phyloP scores from a whole-genome alignment of 257 asterid genomes.

The Verbena officinalis region DNA sequence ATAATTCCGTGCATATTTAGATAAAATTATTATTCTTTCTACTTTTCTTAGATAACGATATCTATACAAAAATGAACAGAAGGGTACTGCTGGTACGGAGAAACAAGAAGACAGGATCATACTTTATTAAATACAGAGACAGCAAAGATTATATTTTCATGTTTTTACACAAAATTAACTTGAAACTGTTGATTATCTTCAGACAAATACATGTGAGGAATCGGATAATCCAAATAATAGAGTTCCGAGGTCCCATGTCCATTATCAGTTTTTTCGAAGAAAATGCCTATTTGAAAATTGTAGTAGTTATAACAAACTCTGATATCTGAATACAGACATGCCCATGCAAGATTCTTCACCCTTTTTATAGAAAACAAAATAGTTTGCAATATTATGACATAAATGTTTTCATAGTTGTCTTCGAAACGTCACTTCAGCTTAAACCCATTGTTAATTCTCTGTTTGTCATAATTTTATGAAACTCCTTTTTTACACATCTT shows the following conservation, averaged over 20 bases:
- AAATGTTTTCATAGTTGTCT: conserved; percentile 58
- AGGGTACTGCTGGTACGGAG: conserved; percentile 47
- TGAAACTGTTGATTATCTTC: conserved; percentile 31
- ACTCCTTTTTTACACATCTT: conserved; percentile 2
- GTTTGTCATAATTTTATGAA: conserved; percentile 15
- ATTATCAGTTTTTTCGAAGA: conserved; percentile 13
- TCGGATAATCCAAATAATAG: conserved; percentile 36
- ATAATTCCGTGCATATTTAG: too few species aligned
- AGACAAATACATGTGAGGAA: conserved; percentile 55
- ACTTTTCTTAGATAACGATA: too few species aligned
- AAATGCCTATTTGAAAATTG: neutral
- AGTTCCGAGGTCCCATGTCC: conserved; percentile 38
- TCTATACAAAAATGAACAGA: neutral
- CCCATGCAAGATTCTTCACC: conserved; percentile 39
- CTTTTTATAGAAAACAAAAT: conserved; percentile 26
- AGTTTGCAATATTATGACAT: conserved; percentile 26
- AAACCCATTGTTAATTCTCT: conserved; percentile 30
- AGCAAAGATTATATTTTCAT: conserved; percentile 20
- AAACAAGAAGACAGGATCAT: conserved; percentile 30
- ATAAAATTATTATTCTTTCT: too few species aligned
- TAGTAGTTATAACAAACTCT: neutral
- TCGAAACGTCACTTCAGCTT: conserved; percentile 31
- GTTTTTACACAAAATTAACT: neutral
- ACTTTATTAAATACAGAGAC: conserved; percentile 4
- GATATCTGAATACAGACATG: conserved; percentile 17